Evolutionary conservation across 2,329 filamentous ascomycete species (phyloP).

Genomic region (Lecanosticta acicola): DNA sequence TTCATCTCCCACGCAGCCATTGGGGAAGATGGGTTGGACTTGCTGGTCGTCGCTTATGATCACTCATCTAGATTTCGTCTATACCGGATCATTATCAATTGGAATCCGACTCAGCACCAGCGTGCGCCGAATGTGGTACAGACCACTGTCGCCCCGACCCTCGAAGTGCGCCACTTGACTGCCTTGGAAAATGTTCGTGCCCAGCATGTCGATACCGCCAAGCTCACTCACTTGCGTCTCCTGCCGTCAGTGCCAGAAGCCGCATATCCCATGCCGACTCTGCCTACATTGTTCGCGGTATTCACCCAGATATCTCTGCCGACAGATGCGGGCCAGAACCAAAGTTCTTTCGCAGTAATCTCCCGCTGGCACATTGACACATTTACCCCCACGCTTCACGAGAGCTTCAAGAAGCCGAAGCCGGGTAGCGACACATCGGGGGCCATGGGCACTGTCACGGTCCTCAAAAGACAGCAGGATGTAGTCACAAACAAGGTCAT

Average conservation of each 20-base stretch:
- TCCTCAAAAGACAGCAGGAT: slow-evolving; percentile 62
- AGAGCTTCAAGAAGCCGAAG: slow-evolving; percentile 35
- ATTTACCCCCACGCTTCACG: slow-evolving; percentile 27
- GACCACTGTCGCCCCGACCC: slow-evolving; percentile 26
- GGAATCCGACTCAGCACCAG: slow-evolving; percentile 52
- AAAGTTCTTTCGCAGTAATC: slow-evolving; percentile 66
- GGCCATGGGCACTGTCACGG: slow-evolving; percentile 29
- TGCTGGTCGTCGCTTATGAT: slow-evolving; percentile 64
- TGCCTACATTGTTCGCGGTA: slow-evolving; percentile 60
- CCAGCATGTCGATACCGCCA: slow-evolving; percentile 24
- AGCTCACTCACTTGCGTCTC: slow-evolving; percentile 24
- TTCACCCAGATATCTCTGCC: slow-evolving; percentile 52
- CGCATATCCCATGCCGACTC: slow-evolving; percentile 43
- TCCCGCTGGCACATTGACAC: slow-evolving; percentile 75
- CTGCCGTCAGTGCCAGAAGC: slow-evolving; percentile 51
- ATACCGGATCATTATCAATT: slow-evolving; percentile 67
- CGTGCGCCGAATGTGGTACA: slow-evolving; percentile 23
- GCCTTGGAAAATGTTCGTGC: slow-evolving; percentile 23
- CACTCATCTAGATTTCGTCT: slow-evolving; percentile 67
- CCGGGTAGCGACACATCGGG: slow-evolving; percentile 15
- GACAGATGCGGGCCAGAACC: slow-evolving; percentile 48
- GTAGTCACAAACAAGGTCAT: slow-evolving; percentile 64
- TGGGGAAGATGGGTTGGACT: slow-evolving; percentile 52
- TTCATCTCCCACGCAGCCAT: slow-evolving; percentile 70
- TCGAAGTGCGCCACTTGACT: slow-evolving; percentile 26